Evolutionary conservation across 176 grass and related monocot genomes (phyloP), one percentile per base, ranked within the genome.

Genomic region (Musa schizocarpa): DNA sequence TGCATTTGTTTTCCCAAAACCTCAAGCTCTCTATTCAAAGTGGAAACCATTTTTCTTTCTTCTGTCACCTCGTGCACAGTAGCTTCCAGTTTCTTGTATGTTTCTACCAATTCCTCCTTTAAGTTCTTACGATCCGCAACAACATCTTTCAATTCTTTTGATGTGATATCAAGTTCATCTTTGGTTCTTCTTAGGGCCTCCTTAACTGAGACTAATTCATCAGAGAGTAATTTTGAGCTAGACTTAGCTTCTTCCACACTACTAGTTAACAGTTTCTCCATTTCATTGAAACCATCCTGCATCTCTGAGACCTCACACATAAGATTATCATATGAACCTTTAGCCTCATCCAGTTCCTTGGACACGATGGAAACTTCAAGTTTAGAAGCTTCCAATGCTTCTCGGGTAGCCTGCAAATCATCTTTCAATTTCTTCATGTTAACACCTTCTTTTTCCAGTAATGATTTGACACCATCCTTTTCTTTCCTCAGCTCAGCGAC

Each of bases 11-110:
- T 89, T 2, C 23, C 80, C 56, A 95, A 92, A 29, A 65, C 88
- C 73, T 99, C 91, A 20, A 95, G 83, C 72, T 99, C 96, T 65
- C 76, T 86, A 57, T 92, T 99, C 73, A 99, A 89, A 52, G 82
- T 79, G 20, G 81, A 55, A 83, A 92, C 85, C 52, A 77, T 52
- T 70, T 87, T 95, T 26, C 85, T 86, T 81, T 99, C 96, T 75
- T 86, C 91, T 50, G 88, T 88, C 78, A 95, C 81, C 56, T 99
- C 87, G n/a, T 86, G 75, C n/a, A 85, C 85, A 27, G 84, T 88
- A 48, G 83, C 85, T 77, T 99, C 91, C 25, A 95, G 79, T 76
- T 88, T 99, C 88, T 95, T 95, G 69, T 92, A 99, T 63, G 83
- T 84, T 65, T 82, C 84, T 54, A 99, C 74, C 73, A 99, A 74